These are phyloP conservation scores for Mallotus nudiflorus DNA, from an alignment of 345 rosid species.

Conservation along the genomic window DNA sequence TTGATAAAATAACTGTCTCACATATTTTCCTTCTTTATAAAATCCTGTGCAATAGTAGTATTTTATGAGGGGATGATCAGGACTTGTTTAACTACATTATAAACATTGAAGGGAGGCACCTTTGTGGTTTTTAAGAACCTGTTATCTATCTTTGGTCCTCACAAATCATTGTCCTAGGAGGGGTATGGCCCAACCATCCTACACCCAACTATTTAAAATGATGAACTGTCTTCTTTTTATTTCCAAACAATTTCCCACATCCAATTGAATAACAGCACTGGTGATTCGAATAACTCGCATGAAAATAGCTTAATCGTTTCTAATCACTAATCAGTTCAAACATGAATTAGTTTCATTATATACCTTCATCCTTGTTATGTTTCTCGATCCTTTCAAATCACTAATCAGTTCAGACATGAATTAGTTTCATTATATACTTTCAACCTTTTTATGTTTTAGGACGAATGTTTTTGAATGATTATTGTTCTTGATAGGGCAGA, in stretches of 20 bases:
- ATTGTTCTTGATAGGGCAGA: slow-evolving; percentile 63
- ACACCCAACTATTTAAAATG: too few species aligned
- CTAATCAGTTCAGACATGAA: background rate
- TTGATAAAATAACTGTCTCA: background rate
- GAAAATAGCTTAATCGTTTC: too few species aligned
- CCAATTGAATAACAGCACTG: too few species aligned
- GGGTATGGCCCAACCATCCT: too few species aligned
- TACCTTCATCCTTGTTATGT: too few species aligned
- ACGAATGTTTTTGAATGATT: background rate
- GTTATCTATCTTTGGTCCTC: background rate
- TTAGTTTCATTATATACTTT: background rate
- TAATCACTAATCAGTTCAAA: background rate
- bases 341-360: background rate
- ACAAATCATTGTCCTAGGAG: background rate
- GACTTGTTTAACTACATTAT: background rate
- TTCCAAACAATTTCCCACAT: too few species aligned
- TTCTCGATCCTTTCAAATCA: too few species aligned
- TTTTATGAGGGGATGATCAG: background rate
- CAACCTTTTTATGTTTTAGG: background rate
- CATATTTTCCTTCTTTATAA: background rate
- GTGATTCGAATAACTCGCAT: too few species aligned
- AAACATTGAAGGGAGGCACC: background rate
- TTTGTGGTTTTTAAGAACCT: background rate
- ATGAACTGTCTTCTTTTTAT: too few species aligned
- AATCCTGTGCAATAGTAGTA: background rate